Base-by-base conservation (phyloP, 371 early-diverging fungal genomes). In the Capniomyces stellatus region DNA sequence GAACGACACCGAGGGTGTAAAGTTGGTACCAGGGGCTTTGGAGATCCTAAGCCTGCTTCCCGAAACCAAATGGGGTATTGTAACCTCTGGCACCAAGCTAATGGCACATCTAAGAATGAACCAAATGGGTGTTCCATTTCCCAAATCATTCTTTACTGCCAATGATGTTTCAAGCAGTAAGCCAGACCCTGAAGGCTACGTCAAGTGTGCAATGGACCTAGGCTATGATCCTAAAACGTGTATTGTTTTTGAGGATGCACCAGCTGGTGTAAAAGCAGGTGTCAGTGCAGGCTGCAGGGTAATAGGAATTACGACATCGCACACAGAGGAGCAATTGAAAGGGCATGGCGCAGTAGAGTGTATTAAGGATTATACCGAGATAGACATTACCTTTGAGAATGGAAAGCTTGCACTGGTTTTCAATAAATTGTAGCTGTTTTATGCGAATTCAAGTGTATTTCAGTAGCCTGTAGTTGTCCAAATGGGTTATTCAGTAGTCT, bases 161-260 rank as follows among this genome's bases (percentile, higher is more conserved):
- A 59, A 31, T 15, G 61, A 77, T 58, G 56, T 79, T 1, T 54
- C 51, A 12, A 55, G 56, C 19, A 81, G 83, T 0, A 81, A 83
- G 40, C 83, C 81, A 24, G 58, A 74, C 48, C 81, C 81, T 8
- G 82, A 81, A 52, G 77, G 81, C 0, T 83, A 80, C 42, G 54
- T 74, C 44, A 43, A 54, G 22, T 75, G 73, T 0, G 77, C 82
- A 2, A 51, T 56, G 25, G 46, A 54, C 3, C 39, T 83, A 51
- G 68, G 70, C 0, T 46, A 63, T 3, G 69, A 74, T 28, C 62
- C 79, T 0, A 56, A 54, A 27, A 69, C 64, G 3, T 82, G 82
- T 54, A 55, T 83, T 15, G 83, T 82, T 2, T 79, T 82, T 69
- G 83, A 83, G 57, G 83, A 83, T 58, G 81, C 83, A 0, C 78